A percentile compares a stretch with the other conserved stretches of the same genome.
Conservation (phyloP, 2,329 filamentous ascomycete genomes). For the Botrytis medusae region DNA sequence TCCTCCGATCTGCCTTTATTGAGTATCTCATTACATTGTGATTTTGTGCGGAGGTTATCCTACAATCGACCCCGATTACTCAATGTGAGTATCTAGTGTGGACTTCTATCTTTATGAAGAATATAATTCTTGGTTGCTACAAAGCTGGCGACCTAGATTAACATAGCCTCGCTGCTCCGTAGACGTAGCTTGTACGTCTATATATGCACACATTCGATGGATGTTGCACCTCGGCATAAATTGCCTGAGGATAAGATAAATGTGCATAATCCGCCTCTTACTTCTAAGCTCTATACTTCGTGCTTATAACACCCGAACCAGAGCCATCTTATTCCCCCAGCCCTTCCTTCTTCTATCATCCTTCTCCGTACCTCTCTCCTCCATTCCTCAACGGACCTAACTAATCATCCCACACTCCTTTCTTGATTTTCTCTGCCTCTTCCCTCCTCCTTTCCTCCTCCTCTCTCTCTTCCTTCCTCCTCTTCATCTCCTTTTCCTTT, state of each 20-base stretch:
- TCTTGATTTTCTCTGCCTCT: slow-evolving; percentile 71
- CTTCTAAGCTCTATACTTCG: neutral
- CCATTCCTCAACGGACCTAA: neutral
- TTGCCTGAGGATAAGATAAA: neutral
- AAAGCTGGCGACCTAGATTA: neutral
- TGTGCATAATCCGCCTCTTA: neutral
- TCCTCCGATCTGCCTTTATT: neutral
- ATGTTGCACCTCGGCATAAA: neutral
- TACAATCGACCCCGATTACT: neutral
- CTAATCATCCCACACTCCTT: slow-evolving; percentile 80
- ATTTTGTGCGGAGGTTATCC: neutral
- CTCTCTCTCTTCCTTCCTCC: slow-evolving; percentile 68
- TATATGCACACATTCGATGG: neutral
- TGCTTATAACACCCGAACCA: neutral
- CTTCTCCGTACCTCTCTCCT: neutral
- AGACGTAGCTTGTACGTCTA: neutral
- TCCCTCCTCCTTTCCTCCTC: slow-evolving; percentile 61
- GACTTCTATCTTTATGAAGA: neutral
- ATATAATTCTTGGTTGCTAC: neutral
- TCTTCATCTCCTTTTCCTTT: slow-evolving; percentile 80
- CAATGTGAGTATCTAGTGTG: neutral
- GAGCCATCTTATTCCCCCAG: neutral
- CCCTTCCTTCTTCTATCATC: neutral
- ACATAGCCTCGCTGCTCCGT: neutral
- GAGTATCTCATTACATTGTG: neutral